Evolutionary conservation across 192 early-diverging fungal species (phyloP).

Genomic region (Umbelopsis ramanniana): DNA sequence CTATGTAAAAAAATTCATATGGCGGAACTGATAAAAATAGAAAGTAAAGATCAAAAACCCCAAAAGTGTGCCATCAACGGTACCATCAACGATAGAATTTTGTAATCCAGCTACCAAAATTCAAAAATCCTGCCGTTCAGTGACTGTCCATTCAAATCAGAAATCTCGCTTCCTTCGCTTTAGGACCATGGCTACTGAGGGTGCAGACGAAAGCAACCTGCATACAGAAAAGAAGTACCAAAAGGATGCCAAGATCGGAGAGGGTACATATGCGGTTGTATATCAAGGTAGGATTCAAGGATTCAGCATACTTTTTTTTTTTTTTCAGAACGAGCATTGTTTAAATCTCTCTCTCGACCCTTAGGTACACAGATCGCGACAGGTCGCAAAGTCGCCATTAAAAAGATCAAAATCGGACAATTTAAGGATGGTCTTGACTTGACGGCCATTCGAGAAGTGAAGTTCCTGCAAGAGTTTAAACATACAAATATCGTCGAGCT

Average conservation of each 20-base stretch:
- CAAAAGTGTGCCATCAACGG: too few relatives aligned
- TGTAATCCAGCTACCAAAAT: too few relatives aligned
- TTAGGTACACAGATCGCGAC: conserved; percentile 61
- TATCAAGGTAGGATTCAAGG: conserved; percentile 66
- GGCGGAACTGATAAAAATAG: too few relatives aligned
- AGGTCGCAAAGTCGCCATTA: conserved; percentile 86
- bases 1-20: too few relatives aligned
- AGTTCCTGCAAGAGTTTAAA: conserved; percentile 86
- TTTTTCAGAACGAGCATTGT: neutral
- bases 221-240: conserved; percentile 73
- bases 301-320: neutral
- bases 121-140: too few relatives aligned
- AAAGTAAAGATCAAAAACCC: too few relatives aligned
- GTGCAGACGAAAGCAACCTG: conserved; percentile 68
- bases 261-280: conserved; percentile 96
- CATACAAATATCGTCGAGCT: conserved; percentile 96
- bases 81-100: too few relatives aligned
- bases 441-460: conserved; percentile 95
- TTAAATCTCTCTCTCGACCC: neutral
- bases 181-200: conserved; percentile 21
- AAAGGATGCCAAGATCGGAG: conserved; percentile 91
- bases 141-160: too few relatives aligned
- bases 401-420: conserved; percentile 94
- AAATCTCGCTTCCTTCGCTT: neutral
- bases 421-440: conserved; percentile 95